Evolutionary conservation across 805 yeast species (phyloP).

Genomic region (Cyberlindnera saturnus): DNA sequence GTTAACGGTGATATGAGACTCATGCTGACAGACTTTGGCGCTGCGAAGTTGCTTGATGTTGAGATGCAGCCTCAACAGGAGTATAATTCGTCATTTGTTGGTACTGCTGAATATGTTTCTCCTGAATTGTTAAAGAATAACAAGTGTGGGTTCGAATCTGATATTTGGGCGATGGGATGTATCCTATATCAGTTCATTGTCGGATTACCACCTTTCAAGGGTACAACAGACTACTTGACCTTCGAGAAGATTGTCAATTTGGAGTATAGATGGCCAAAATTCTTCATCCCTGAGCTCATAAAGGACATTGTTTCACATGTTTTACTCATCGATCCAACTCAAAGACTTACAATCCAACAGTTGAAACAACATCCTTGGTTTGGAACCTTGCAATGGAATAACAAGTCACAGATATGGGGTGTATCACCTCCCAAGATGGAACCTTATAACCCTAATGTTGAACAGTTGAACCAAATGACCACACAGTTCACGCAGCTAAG

Average conservation of each 20-base stretch:
- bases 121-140: conserved; percentile 85
- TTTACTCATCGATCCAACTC: conserved; percentile 64
- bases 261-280: conserved; percentile 66
- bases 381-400: conserved; percentile 56
- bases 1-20: conserved; percentile 80
- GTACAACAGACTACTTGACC: conserved; percentile 72
- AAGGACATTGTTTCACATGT: conserved; percentile 63
- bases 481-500: conserved; percentile 15
- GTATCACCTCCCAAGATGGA: conserved; percentile 60
- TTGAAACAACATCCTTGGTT: conserved; percentile 74
- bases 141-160: conserved; percentile 83
- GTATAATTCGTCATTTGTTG: conserved; percentile 70
- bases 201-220: conserved; percentile 84
- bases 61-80: conserved; percentile 3
- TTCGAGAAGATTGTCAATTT: conserved; percentile 78
- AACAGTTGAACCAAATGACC: conserved; percentile 18
- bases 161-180: conserved; percentile 97
- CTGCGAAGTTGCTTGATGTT: conserved; percentile 71
- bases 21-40: conserved; percentile 95
- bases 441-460: conserved; percentile 46
- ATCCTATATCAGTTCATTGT: conserved; percentile 92
- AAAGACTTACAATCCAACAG: conserved; percentile 49
- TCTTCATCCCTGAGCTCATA: conserved; percentile 54
- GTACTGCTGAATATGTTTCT: conserved; percentile 94
- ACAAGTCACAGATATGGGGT: conserved; percentile 65